Conservation (phyloP, 352 stramenopile species). For the Phytophthora constricta region DNA sequence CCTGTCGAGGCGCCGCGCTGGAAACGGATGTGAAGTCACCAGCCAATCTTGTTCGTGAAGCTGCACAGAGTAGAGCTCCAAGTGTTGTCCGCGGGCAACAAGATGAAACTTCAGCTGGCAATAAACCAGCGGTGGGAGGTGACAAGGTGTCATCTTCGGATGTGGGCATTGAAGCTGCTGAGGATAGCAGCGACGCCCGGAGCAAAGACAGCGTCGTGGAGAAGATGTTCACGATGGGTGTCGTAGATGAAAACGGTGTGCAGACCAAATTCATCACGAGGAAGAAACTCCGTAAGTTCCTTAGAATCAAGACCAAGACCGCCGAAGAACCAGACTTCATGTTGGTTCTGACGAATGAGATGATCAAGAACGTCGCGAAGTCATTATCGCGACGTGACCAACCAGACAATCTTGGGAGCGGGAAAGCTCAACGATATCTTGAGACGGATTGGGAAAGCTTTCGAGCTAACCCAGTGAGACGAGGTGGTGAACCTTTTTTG, state of each 20-base stretch:
- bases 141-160: neutral
- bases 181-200: neutral
- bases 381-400: neutral
- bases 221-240: slow-evolving; percentile 8
- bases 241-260: neutral
- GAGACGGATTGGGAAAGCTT: slow-evolving; percentile 11
- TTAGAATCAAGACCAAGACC: neutral
- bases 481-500: too few relatives aligned
- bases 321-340: slow-evolving; percentile 4
- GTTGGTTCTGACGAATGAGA: slow-evolving; percentile 13
- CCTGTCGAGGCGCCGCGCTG: slow-evolving; percentile 2
- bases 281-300: slow-evolving; percentile 12
- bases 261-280: neutral
- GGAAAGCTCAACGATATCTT: slow-evolving; percentile 8
- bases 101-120: neutral
- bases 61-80: neutral
- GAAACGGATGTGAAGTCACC: neutral
- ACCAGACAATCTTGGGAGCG: slow-evolving; percentile 1
- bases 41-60: neutral
- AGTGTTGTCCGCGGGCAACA: neutral
- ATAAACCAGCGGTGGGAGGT: neutral
- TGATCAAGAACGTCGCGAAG: neutral
- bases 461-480: neutral
- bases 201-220: slow-evolving; percentile 8
- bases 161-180: neutral